Evolutionary conservation across 23 red algal species (phyloP), one percentile per base, ranked within the genome.

Genomic region (Chondrus crispus): DNA sequence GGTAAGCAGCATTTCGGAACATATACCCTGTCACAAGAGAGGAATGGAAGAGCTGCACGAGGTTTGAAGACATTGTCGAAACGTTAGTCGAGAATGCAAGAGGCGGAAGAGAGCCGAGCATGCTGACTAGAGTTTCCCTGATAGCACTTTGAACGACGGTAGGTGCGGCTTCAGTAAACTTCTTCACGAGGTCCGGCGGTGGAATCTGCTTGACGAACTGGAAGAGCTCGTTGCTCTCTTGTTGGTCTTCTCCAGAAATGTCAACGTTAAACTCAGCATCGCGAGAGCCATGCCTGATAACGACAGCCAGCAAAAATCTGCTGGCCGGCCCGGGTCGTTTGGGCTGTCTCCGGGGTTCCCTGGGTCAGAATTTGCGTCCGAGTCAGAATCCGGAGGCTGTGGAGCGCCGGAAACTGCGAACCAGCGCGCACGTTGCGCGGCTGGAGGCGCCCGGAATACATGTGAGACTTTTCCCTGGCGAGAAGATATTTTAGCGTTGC

Each of bases 11-110:
- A 77, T 96, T 98, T 32, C 97, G 74, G 35, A 98, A 78, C 90
- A 98, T 93, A 52, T 98, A 98, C 8, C 97, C 97, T 19, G 81
- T 98, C 74, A 98, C 80, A 5, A 95, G 50, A 52, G 77, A 82
- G 57, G 93, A 96, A 44, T 96, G 85, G 72, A 98, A 93, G 24
- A 98, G 55, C 43, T 98, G 93, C 14, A 95, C 95, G 45, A 98
- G 86, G 10, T 95, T 95, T 18, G 88, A 76, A 6, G 93, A 92
- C 85, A 96, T 79, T 3, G 97, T 96, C 1, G 87, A 77, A 49
- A 98, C 73, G 29, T 57, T 50, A 24, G 91, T 85, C 20, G 72
- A 72, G 46, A 94, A 98, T 38, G 85, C 73, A 11, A 85, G 46
- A 20, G 91, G 68, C 28, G 97, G 93, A 43, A 98, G 84, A 91